A percentile compares a stretch with the other conserved stretches of the same genome.
Evolutionary conservation across 192 early-diverging fungal genomes (phyloP).

Genomic region (Dispira parvispora): DNA sequence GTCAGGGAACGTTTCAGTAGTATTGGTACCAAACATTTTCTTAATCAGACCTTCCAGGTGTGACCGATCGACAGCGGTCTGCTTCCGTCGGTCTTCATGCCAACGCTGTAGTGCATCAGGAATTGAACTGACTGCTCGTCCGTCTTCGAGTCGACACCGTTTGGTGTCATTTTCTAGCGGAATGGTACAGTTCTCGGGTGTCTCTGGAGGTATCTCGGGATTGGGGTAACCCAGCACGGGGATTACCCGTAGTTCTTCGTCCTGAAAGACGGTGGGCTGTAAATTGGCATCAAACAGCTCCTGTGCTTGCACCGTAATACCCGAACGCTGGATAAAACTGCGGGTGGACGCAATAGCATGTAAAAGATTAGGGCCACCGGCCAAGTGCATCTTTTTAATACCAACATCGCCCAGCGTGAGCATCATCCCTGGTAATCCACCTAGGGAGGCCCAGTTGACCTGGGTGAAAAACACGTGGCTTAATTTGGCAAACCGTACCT

Average conservation of each 20-base stretch:
- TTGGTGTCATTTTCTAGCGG: background rate
- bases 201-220: background rate
- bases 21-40: conserved; percentile 1
- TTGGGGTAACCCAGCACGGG: conserved; percentile 28
- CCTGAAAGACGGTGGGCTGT: conserved; percentile 27
- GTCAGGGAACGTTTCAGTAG: background rate
- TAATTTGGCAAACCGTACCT: conserved; percentile 49
- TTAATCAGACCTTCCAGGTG: conserved; percentile 18
- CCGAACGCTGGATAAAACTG: conserved; percentile 55
- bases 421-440: conserved; percentile 87
- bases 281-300: conserved; percentile 31
- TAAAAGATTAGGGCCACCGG: conserved; percentile 63
- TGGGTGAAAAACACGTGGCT: conserved; percentile 66
- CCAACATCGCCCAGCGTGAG: conserved; percentile 75
- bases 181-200: conserved; percentile 10
- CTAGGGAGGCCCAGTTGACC: conserved; percentile 68
- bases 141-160: background rate
- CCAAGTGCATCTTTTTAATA: conserved; percentile 34
- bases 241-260: conserved; percentile 45
- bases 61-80: background rate
- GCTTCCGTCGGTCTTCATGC: background rate
- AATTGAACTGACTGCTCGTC: conserved; percentile 1
- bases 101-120: conserved; percentile 1
- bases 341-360: conserved; percentile 63
- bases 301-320: conserved; percentile 32